Evolutionary conservation across 345 rosid species (phyloP).

Genomic region (Garcia nutans): DNA sequence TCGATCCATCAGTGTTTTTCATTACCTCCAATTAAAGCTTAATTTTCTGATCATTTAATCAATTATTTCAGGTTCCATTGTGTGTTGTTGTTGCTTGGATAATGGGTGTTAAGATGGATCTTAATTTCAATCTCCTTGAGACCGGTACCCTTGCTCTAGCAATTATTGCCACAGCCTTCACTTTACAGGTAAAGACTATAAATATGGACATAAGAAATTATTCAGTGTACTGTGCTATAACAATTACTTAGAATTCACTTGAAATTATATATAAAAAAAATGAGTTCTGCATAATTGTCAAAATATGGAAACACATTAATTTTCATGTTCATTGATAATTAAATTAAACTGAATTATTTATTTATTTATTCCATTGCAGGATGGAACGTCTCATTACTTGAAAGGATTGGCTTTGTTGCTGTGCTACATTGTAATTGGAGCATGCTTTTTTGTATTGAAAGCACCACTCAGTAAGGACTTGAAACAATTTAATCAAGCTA

Average conservation of each 20-base stretch:
- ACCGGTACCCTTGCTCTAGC: slow-evolving; percentile 75
- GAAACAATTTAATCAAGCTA: neutral
- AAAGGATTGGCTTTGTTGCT: slow-evolving; percentile 70
- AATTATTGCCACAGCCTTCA: slow-evolving; percentile 63
- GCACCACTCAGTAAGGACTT: slow-evolving; percentile 47
- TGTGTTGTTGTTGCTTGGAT: slow-evolving; percentile 70
- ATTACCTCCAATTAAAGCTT: too few relatives aligned
- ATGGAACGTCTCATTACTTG: slow-evolving; percentile 90
- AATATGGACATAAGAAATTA: neutral
- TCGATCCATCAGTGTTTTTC: too few relatives aligned
- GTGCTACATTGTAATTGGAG: slow-evolving; percentile 69
- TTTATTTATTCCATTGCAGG: slow-evolving; percentile 38
- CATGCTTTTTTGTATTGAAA: slow-evolving; percentile 66
- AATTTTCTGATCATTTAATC: neutral
- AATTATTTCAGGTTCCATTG: slow-evolving; percentile 57
- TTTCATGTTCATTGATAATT: neutral
- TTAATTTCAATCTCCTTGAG: slow-evolving; percentile 73
- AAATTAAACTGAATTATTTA: neutral
- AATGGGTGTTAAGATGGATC: slow-evolving; percentile 77
- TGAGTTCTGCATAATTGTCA: too few relatives aligned
- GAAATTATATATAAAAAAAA: too few relatives aligned
- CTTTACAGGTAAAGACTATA: slow-evolving; percentile 57
- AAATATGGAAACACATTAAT: neutral
- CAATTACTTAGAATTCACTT: too few relatives aligned
- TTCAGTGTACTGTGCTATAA: too few relatives aligned